Evolutionary conservation across 176 grass and related monocot species (phyloP).

Genomic region (Typha latifolia): DNA sequence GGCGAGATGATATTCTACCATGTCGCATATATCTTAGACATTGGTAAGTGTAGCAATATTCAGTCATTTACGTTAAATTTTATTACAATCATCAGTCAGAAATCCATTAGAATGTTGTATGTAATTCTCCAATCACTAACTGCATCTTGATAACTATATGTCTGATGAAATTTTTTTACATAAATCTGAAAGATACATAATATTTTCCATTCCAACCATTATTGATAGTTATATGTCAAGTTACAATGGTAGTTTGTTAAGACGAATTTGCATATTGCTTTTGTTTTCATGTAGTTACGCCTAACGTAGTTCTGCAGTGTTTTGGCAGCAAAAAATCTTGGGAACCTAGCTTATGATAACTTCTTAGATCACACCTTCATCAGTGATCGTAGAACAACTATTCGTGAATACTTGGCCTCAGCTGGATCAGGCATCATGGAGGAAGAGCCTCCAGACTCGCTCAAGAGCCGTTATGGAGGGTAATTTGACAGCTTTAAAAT

Average conservation of each 20-base stretch:
- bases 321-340: slow-evolving; percentile 79
- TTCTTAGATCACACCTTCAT: slow-evolving; percentile 91
- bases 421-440: slow-evolving; percentile 69
- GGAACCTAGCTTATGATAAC: slow-evolving; percentile 53
- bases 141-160: too few species aligned
- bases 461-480: slow-evolving; percentile 71
- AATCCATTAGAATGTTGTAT: too few species aligned
- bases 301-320: slow-evolving; percentile 27
- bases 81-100: background rate
- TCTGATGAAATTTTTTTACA: too few species aligned
- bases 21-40: slow-evolving; percentile 87
- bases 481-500: slow-evolving; percentile 11
- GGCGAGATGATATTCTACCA: slow-evolving; percentile 87
- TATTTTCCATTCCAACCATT: too few species aligned
- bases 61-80: background rate
- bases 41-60: slow-evolving; percentile 40
- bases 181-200: too few species aligned
- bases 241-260: too few species aligned
- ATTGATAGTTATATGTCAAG: too few species aligned
- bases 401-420: slow-evolving; percentile 53
- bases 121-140: too few species aligned
- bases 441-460: slow-evolving; percentile 67
- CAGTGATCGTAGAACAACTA: slow-evolving; percentile 56
- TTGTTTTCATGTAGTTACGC: too few species aligned
- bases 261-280: too few species aligned